phyloP scores from a whole-genome alignment of 169 alveolate genomes.

The Eimeria mitis region DNA sequence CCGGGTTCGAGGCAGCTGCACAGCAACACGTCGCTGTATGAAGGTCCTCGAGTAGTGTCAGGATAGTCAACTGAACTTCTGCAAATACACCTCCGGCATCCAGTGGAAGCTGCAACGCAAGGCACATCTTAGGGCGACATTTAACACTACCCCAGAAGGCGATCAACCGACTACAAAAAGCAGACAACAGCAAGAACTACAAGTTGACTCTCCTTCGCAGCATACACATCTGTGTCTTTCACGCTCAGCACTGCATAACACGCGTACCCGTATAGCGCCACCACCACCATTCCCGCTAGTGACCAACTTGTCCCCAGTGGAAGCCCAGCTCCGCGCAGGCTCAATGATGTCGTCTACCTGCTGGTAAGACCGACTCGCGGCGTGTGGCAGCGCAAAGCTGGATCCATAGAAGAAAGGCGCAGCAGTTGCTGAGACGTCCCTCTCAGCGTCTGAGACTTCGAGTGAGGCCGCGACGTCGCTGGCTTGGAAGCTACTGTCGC shows the following conservation, averaged over 20 bases:
- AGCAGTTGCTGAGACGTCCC: not conserved
- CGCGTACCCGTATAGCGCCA: constrained; percentile 54
- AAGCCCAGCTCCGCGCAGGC: constrained; percentile 25
- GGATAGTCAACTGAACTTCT: constrained; percentile 57
- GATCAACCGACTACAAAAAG: not conserved
- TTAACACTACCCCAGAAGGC: not conserved
- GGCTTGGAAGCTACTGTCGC: constrained; percentile 22
- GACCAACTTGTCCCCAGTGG: not conserved
- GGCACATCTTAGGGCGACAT: not conserved
- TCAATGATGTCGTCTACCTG: constrained; percentile 29
- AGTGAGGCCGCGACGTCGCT: constrained; percentile 31
- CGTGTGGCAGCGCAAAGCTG: constrained; percentile 50
- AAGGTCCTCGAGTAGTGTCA: constrained; percentile 74
- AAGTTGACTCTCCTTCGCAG: not conserved
- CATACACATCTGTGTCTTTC: not conserved
- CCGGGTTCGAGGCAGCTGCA: constrained; percentile 57
- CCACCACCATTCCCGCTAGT: not conserved
- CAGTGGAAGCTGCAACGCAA: constrained; percentile 68
- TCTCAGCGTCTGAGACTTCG: constrained; percentile 26
- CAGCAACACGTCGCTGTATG: constrained; percentile 81
- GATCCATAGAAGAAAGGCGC: constrained; percentile 21
- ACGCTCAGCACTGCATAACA: not conserved
- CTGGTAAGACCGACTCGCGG: constrained; percentile 2
- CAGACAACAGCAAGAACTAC: not conserved
- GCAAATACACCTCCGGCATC: constrained; percentile 72